These are phyloP conservation scores for Heimioporus sp. DNA, from an alignment of 768 basidiomycete genomes.

Conservation along the genomic window DNA sequence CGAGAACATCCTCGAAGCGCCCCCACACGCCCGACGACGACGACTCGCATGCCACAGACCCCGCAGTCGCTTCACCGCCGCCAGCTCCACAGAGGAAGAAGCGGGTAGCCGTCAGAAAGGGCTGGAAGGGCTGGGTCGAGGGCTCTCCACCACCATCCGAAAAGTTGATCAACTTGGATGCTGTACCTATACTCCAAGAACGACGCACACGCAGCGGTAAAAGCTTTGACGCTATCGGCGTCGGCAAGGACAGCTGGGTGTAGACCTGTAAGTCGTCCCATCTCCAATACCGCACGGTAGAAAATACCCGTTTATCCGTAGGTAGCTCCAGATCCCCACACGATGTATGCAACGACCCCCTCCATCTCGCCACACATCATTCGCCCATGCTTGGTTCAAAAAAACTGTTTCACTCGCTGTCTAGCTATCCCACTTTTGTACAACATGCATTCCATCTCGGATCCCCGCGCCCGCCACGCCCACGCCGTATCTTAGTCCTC, in stretches of 20 bases:
- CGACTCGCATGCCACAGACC: slow-evolving; percentile 39
- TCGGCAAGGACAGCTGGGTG: slow-evolving; percentile 78
- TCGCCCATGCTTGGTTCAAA: slow-evolving; percentile 9
- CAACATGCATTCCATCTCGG: slow-evolving; percentile 20
- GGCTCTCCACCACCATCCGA: slow-evolving; percentile 78
- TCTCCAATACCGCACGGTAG: slow-evolving; percentile 44
- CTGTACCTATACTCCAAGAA: slow-evolving; percentile 66
- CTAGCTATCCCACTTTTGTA: slow-evolving; percentile 22
- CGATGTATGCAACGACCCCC: background rate
- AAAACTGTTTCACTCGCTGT: slow-evolving; percentile 13
- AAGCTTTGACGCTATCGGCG: slow-evolving; percentile 77
- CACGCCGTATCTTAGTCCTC: slow-evolving; percentile 20
- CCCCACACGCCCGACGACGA: slow-evolving; percentile 75
- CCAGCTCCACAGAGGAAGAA: slow-evolving; percentile 50
- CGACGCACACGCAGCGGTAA: slow-evolving; percentile 81
- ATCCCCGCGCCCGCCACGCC: slow-evolving; percentile 14
- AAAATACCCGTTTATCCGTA: slow-evolving; percentile 38
- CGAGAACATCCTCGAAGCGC: slow-evolving; percentile 77
- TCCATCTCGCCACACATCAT: background rate
- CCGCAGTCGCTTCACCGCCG: slow-evolving; percentile 20
- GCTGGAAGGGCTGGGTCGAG: slow-evolving; percentile 92
- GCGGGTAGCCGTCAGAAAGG: slow-evolving; percentile 64
- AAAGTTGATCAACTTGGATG: slow-evolving; percentile 80
- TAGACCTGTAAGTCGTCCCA: slow-evolving; percentile 45
- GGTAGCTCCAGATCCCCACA: slow-evolving; percentile 1